Conservation (phyloP, 1,284 basidiomycete species). For the Cryptococcus sp. region DNA sequence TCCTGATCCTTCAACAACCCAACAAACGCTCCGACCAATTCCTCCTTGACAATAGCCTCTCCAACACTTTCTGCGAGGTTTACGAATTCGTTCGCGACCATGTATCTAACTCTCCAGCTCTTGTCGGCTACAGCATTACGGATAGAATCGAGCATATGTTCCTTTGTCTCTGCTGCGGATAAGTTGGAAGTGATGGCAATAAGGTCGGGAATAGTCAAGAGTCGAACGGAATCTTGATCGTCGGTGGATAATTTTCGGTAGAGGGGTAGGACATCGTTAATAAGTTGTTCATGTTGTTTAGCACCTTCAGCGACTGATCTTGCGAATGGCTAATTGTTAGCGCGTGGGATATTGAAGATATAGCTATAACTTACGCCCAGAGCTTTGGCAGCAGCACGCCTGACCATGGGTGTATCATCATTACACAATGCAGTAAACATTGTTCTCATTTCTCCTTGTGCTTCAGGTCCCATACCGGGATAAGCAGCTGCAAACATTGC, state of each 20-base stretch:
- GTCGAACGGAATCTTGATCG: slow-evolving; percentile 96
- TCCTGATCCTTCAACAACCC: slow-evolving; percentile 96
- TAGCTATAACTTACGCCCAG: slow-evolving; percentile 68
- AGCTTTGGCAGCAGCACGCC: slow-evolving; percentile 93
- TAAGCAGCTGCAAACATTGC: slow-evolving; percentile 94
- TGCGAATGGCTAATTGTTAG: slow-evolving; percentile 60
- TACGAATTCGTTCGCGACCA: slow-evolving; percentile 98
- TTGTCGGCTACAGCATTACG: slow-evolving; percentile 86
- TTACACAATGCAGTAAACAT: slow-evolving; percentile 77
- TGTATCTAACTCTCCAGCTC: slow-evolving; percentile 98
- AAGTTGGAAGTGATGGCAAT: slow-evolving; percentile 88
- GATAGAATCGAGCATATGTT: slow-evolving; percentile 83
- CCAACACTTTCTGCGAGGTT: slow-evolving; percentile 87
- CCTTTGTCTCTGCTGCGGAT: slow-evolving; percentile 80
- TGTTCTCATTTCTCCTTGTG: slow-evolving; percentile 87
- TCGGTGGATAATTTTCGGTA: slow-evolving; percentile 93
- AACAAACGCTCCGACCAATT: slow-evolving; percentile 89
- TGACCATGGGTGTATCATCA: slow-evolving; percentile 99
- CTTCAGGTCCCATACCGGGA: slow-evolving; percentile 63
- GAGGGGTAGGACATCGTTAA: slow-evolving; percentile 84
- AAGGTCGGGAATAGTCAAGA: slow-evolving; percentile 92
- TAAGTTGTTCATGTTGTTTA: slow-evolving; percentile 63
- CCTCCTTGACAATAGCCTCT: slow-evolving; percentile 84
- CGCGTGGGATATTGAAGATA: background rate
- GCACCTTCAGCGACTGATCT: slow-evolving; percentile 58